Conservation (phyloP, 78 protist genomes). For the Ministeria vibrans region DNA sequence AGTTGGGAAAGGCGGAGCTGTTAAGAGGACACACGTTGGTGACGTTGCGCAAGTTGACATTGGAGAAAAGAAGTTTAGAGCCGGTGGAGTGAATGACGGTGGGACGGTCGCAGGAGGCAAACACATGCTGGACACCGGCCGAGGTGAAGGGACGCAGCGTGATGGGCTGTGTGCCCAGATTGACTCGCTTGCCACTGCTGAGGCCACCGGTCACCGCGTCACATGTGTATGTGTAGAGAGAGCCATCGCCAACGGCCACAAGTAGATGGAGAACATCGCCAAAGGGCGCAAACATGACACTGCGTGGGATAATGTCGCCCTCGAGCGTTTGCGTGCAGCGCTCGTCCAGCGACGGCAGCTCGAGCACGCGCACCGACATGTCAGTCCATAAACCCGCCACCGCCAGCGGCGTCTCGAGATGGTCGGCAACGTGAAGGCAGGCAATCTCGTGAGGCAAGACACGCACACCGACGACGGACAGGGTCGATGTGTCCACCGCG, state of each 20-base stretch:
- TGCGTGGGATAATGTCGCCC: slow-evolving; percentile 69
- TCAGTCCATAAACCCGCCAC: slow-evolving; percentile 80
- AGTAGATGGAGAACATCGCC: slow-evolving; percentile 40
- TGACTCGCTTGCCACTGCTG: slow-evolving; percentile 49
- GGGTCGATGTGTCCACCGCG: neutral
- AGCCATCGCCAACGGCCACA: slow-evolving; percentile 82
- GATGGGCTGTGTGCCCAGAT: slow-evolving; percentile 78
- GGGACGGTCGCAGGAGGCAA: slow-evolving; percentile 82
- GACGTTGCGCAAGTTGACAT: slow-evolving; percentile 60
- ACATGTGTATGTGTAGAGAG: slow-evolving; percentile 46
- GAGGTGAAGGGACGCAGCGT: slow-evolving; percentile 11
- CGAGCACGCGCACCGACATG: slow-evolving; percentile 43
- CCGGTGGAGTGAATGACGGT: slow-evolving; percentile 61
- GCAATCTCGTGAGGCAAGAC: slow-evolving; percentile 68
- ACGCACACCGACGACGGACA: too few relatives aligned
- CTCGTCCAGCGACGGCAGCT: slow-evolving; percentile 47
- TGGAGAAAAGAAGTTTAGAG: slow-evolving; percentile 59
- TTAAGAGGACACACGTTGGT: slow-evolving; percentile 58
- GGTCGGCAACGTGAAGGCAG: slow-evolving; percentile 52
- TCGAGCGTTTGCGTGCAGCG: slow-evolving; percentile 35
- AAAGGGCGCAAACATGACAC: slow-evolving; percentile 47
- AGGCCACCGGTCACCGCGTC: slow-evolving; percentile 32
- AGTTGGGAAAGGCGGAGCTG: slow-evolving; percentile 47
- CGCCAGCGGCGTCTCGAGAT: slow-evolving; percentile 10
- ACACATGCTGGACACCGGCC: slow-evolving; percentile 38